These are phyloP conservation scores for Lichenothelia convexa DNA, from an alignment of 495 filamentous ascomycete genomes.

Conservation along the genomic window DNA sequence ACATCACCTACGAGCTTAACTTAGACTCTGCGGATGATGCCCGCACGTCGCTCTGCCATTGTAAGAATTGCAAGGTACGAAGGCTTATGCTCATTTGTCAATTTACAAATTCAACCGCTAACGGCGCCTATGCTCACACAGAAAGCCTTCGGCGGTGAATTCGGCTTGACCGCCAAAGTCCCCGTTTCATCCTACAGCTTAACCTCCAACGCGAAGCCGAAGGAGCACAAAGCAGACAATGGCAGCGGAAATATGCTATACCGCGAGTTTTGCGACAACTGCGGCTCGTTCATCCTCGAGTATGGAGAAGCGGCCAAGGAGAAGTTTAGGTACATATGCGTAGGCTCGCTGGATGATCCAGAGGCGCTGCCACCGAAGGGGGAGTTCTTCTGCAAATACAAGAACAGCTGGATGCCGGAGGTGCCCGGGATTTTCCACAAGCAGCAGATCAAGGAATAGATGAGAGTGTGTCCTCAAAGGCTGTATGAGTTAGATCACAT, in stretches of 20 bases:
- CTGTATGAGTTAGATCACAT: too few relatives aligned
- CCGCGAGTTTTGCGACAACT: conserved; percentile 45
- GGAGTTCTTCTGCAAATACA: conserved; percentile 45
- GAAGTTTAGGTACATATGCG: conserved; percentile 42
- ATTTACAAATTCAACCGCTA: neutral
- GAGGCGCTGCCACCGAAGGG: conserved; percentile 44
- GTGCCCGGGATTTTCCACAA: conserved; percentile 41
- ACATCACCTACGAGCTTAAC: conserved; percentile 28
- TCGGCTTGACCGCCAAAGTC: conserved; percentile 46
- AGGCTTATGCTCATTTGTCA: conserved; percentile 13
- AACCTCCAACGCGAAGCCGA: conserved; percentile 20
- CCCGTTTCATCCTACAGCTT: conserved; percentile 18
- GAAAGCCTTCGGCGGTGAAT: conserved; percentile 46
- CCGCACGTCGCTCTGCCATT: conserved; percentile 47
- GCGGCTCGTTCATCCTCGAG: conserved; percentile 44
- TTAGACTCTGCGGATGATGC: conserved; percentile 34
- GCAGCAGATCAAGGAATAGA: conserved; percentile 35
- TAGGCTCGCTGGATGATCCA: conserved; percentile 45
- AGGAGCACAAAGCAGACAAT: conserved; percentile 37
- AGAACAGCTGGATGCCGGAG: conserved; percentile 46
- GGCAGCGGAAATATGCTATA: conserved; percentile 33
- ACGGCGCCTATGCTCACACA: conserved; percentile 6
- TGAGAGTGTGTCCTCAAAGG: too few relatives aligned
- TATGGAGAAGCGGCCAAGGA: conserved; percentile 42
- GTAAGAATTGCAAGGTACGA: conserved; percentile 45